Conservation (phyloP, 768 basidiomycete species). For the Boletus subparvulus region DNA sequence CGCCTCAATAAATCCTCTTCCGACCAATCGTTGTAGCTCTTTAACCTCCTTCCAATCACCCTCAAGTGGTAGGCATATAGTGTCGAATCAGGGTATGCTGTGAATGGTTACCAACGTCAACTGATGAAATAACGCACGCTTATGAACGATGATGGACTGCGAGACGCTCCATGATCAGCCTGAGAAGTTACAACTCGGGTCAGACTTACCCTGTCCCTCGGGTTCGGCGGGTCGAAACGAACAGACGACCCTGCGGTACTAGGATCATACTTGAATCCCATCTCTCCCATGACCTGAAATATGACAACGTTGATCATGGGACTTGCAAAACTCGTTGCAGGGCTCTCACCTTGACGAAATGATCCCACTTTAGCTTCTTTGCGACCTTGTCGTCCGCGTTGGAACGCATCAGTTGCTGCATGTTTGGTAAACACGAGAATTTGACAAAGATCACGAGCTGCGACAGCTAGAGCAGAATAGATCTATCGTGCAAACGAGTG, state of each 20-base stretch:
- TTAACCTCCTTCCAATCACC: slow-evolving; percentile 56
- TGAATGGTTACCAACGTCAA: background rate
- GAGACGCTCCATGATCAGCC: background rate
- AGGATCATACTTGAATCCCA: slow-evolving; percentile 74
- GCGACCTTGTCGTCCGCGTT: slow-evolving; percentile 47
- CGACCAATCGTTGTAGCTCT: slow-evolving; percentile 66
- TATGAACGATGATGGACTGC: slow-evolving; percentile 75
- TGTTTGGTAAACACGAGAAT: slow-evolving; percentile 29
- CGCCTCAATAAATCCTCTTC: slow-evolving; percentile 40
- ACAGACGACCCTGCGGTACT: slow-evolving; percentile 81
- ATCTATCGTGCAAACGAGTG: too few species aligned
- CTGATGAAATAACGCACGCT: slow-evolving; percentile 44
- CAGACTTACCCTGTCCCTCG: slow-evolving; percentile 38
- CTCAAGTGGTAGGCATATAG: slow-evolving; percentile 31
- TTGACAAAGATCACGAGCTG: too few species aligned
- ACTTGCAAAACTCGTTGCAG: background rate
- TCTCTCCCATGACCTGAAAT: slow-evolving; percentile 66
- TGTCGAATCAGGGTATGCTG: slow-evolving; percentile 76
- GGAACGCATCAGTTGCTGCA: slow-evolving; percentile 60
- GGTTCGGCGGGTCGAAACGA: slow-evolving; percentile 75
- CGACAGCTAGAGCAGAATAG: too few species aligned
- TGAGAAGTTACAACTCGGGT: too few species aligned
- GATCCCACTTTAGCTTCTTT: slow-evolving; percentile 73
- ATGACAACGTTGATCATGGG: background rate
- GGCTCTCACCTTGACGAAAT: slow-evolving; percentile 62